Conservation (phyloP, 345 rosid species). For the Syzygium oleosum region DNA sequence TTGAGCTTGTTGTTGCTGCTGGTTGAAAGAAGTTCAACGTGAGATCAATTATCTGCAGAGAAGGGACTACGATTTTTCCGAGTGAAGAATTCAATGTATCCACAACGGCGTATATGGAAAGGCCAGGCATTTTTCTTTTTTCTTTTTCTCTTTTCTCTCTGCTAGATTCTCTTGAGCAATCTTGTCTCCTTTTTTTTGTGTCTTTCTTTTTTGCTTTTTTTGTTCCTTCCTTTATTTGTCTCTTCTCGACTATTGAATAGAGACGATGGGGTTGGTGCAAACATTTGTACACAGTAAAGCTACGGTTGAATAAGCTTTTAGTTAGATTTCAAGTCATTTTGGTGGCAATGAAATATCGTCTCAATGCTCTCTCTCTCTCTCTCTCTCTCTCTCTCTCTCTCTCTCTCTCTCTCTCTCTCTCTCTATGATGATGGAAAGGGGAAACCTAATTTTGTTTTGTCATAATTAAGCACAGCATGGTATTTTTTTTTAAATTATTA, state of each 20-base stretch:
- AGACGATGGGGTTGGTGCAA: neutral
- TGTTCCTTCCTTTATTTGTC: neutral
- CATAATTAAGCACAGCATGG: neutral
- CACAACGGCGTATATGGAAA: constrained; percentile 30
- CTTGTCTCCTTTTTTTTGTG: neutral
- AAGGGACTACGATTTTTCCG: neutral
- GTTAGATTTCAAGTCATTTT: neutral
- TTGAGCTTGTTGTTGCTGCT: neutral
- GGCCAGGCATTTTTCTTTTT: constrained; percentile 23
- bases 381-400: neutral
- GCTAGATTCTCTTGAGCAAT: neutral
- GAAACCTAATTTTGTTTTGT: neutral
- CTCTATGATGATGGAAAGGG: neutral
- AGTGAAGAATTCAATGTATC: neutral
- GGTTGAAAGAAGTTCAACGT: neutral
- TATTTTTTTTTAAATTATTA: neutral
- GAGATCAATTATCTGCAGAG: neutral
- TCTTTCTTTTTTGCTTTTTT: neutral
- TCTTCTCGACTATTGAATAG: neutral
- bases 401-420: neutral
- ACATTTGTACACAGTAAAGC: neutral
- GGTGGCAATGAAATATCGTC: neutral
- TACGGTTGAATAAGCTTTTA: neutral
- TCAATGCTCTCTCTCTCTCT: neutral
- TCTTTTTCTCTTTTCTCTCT: neutral